Evolutionary conservation across 2,329 filamentous ascomycete species (phyloP), one percentile per base, ranked within the genome.

Genomic region (Madurella mycetomatis): DNA sequence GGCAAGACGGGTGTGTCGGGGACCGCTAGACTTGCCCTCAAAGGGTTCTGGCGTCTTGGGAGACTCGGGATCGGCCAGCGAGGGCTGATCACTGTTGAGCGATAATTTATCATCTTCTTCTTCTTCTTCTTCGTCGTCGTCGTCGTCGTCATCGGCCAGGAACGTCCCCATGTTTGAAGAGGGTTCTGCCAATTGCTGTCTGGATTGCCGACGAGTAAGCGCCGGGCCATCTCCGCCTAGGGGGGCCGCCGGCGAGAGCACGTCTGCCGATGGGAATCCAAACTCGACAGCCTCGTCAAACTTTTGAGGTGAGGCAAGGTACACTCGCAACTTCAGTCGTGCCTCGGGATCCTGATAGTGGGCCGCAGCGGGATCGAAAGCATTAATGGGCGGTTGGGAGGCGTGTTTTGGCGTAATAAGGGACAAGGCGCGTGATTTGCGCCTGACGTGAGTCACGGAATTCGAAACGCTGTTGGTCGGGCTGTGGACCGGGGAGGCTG

Each of bases 201-300:
- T 62, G 13, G 67, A 62, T 34, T 64, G 62, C 19, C 55, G 62
- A 30, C 62, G 60, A 59, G 60, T 63, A 32, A 63, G 57, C 4
- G 59, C 51, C 5, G 59, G 59, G n/a, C 49, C 60, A 13, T 72
- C 70, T 9, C 68, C 66, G 18, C 41, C 47, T 11, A 52, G 16
- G 5, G 69, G 64, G 2, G 69, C 59, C 1, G 62, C 63, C n/a
- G 71, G 62, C 2, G 68, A 61, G 17, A 72, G 59, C 8, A 64
- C 70, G 34, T 83, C 79, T 37, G 76, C 76, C 0, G 86, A 84
- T 0, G 91, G 90, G 64, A 96, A 97, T 0, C 92, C 92, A 70
- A 95, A 96, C 67, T 95, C 89, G 49, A 97, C 82, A 1, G 90
- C 91, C 71, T 97, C 92, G 67, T 97, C 92, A 63, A 97, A 97